Evolutionary conservation across 495 filamentous ascomycete species (phyloP), one percentile per base, ranked within the genome.

Genomic region (Hypoxylon cercidicola): DNA sequence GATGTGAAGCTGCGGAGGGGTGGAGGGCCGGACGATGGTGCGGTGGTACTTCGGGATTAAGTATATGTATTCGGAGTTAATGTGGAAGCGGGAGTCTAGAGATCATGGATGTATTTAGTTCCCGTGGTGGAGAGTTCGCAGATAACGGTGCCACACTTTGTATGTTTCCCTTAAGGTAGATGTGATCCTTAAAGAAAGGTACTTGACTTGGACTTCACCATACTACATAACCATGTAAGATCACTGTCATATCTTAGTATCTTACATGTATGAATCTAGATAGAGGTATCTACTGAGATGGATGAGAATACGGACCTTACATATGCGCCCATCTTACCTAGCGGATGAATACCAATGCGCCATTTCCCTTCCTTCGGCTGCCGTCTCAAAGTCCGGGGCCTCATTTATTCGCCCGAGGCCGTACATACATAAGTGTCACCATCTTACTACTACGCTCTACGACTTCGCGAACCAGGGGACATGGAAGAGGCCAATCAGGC

Each of bases 31-130:
- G 28, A 45, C 25, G 25, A 21, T 11, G 25, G 25, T 37, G 13
- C 16, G 23, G 23, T 16, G 4, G 32, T 39, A 25, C 50, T 20
- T 40, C 50, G 50, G 50, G 20, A 40, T 62, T 62, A 55, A 39
- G 49, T 54, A 13, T 16, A 40, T 20, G 41, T 46, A 30, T 30
- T 54, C 60, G 60, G 60, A 63, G 52, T 63, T 63, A 63, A 51
- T 56, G 21, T 30, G 12, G 25, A n/a, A 50, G 56, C 56, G 46
- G 23, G 8, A 32, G 30, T 32, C 30, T 32, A 11, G 10, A 32
- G 8, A 32, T 32, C 30, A 32, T 32, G 30, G 30, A 32, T 32
- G 30, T 32, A 9, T 10, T 5, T 32, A 32, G 30, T 32, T 32
- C 30, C 30, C 30, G 30, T 32, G 8, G 30, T 32, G 30, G 30